Evolutionary conservation across 805 yeast genomes (phyloP).

Genomic region (Starmerella apicola): DNA sequence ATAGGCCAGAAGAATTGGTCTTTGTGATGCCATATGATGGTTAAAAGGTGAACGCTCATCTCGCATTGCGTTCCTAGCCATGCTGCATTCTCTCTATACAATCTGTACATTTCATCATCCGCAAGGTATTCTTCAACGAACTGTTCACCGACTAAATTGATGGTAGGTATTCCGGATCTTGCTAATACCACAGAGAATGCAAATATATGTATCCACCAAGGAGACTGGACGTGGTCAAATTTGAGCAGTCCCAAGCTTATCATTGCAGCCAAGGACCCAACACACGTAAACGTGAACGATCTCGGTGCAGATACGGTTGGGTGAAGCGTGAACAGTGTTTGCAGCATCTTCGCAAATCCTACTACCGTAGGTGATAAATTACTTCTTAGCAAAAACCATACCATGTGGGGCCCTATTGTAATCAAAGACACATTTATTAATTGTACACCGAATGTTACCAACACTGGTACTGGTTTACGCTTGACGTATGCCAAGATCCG

Average conservation of each 20-base stretch:
- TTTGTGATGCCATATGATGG: constrained; percentile 12
- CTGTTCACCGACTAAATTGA: constrained; percentile 8
- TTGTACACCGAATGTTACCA: constrained; percentile 17
- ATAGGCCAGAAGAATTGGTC: constrained; percentile 14
- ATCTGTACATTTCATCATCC: constrained; percentile 16
- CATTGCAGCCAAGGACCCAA: constrained; percentile 3
- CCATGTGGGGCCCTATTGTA: constrained; percentile 18
- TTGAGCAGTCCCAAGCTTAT: not conserved
- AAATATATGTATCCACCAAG: constrained; percentile 4
- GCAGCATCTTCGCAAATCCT: constrained; percentile 15
- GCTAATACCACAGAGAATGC: constrained; percentile 13
- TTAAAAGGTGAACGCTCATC: constrained; percentile 10
- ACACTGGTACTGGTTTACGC: constrained; percentile 20
- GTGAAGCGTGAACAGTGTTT: constrained; percentile 12
- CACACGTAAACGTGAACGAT: constrained; percentile 3
- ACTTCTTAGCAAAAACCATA: constrained; percentile 15
- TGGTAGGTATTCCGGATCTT: constrained; percentile 16
- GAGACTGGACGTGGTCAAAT: not conserved
- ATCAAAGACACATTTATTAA: constrained; percentile 17
- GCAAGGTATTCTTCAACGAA: constrained; percentile 15
- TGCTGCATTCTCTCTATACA: constrained; percentile 12
- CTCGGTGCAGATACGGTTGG: constrained; percentile 6
- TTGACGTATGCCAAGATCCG: constrained; percentile 14
- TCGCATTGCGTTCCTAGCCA: constrained; percentile 12
- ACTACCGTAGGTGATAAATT: constrained; percentile 8